A percentile compares a stretch with the other conserved stretches of the same genome.
Evolutionary conservation across 805 yeast genomes (phyloP).

Genomic region (Soucietia sequanensis): DNA sequence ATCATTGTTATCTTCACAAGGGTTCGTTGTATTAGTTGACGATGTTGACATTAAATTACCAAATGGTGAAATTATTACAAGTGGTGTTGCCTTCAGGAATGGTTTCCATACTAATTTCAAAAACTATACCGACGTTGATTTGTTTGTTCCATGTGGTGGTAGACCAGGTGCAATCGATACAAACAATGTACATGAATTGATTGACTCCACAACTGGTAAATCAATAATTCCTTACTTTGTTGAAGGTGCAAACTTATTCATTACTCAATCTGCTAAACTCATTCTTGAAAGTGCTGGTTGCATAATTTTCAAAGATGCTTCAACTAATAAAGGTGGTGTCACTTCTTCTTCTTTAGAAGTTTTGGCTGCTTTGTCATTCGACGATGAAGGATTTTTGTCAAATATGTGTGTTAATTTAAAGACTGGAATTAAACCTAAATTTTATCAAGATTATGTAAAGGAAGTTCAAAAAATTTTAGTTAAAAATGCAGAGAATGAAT

Average conservation of each 20-base stretch:
- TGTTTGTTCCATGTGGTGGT: slow-evolving; percentile 98
- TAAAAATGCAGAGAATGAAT: slow-evolving; percentile 78
- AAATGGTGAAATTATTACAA: slow-evolving; percentile 67
- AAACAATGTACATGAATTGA: slow-evolving; percentile 68
- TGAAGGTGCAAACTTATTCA: slow-evolving; percentile 96
- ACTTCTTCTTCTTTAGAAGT: slow-evolving; percentile 96
- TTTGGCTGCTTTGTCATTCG: slow-evolving; percentile 87
- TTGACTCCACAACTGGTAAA: slow-evolving; percentile 75
- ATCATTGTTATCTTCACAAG: slow-evolving; percentile 64
- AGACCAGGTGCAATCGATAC: slow-evolving; percentile 95
- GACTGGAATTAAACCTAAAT: slow-evolving; percentile 57
- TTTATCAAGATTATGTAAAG: slow-evolving; percentile 80
- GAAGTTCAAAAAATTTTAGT: slow-evolving; percentile 78
- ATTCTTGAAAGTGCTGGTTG: slow-evolving; percentile 85
- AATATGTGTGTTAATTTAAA: slow-evolving; percentile 72
- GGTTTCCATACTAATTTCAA: slow-evolving; percentile 76
- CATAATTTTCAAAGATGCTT: slow-evolving; percentile 88
- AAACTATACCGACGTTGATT: slow-evolving; percentile 65
- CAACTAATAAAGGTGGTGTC: slow-evolving; percentile 98
- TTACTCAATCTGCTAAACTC: slow-evolving; percentile 91
- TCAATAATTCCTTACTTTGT: slow-evolving; percentile 81
- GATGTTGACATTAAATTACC: slow-evolving; percentile 80
- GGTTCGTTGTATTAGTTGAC: slow-evolving; percentile 82
- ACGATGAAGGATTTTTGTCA: slow-evolving; percentile 74
- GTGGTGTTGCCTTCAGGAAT: slow-evolving; percentile 90